These are phyloP conservation scores for Pestalotiopsis sp. DNA, from an alignment of 2,329 filamentous ascomycete species.

Conservation along the genomic window DNA sequence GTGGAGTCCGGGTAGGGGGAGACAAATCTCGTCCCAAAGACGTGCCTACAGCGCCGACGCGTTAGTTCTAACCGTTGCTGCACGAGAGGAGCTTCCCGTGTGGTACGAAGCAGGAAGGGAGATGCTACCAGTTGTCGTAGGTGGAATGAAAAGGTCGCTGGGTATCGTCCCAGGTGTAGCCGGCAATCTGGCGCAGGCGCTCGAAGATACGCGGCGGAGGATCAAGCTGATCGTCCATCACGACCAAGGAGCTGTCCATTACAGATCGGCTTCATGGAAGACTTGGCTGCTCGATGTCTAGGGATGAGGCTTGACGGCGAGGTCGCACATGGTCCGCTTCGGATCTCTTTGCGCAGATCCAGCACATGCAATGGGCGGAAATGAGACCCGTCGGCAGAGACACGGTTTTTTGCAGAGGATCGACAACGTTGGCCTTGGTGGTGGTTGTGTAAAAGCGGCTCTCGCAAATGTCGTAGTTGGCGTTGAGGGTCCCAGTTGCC, in stretches of 20 bases:
- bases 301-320: neutral
- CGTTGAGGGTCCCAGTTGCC: neutral
- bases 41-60: constrained; percentile 52
- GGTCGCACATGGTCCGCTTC: neutral
- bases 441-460: neutral
- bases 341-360: neutral
- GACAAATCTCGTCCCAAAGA: constrained; percentile 64
- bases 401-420: neutral
- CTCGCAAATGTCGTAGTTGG: constrained; percentile 3
- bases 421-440: neutral
- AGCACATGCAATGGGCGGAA: neutral
- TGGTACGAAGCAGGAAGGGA: constrained; percentile 1
- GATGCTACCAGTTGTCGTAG: constrained; percentile 81
- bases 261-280: constrained; percentile 6
- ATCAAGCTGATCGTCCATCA: constrained; percentile 58
- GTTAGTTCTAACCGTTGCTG: constrained; percentile 16
- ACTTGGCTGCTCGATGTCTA: constrained; percentile 1
- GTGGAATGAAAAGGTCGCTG: constrained; percentile 62
- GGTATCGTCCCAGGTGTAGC: constrained; percentile 77
- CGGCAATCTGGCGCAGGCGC: constrained; percentile 71
- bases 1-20: constrained; percentile 51
- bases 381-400: neutral
- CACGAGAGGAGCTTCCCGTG: constrained; percentile 11
- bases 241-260: constrained; percentile 50
- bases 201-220: constrained; percentile 73